These are phyloP conservation scores for Colletotrichum filicis DNA, from an alignment of 2,329 filamentous ascomycete genomes.

Conservation along the genomic window DNA sequence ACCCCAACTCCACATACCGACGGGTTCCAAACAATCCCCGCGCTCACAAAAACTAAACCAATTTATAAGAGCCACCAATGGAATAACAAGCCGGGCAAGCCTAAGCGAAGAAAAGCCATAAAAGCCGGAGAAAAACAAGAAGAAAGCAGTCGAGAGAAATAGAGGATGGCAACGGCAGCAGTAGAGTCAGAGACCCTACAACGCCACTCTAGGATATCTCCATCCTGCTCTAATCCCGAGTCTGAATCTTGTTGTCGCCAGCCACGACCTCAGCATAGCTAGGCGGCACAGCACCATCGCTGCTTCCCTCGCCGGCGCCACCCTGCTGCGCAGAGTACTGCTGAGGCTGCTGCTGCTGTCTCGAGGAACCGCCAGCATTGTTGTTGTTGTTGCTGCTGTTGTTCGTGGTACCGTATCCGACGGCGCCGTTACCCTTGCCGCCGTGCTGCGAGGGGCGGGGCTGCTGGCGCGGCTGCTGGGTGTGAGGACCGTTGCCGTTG, in stretches of 20 bases:
- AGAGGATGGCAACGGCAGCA: neutral
- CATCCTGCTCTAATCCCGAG: slow-evolving; percentile 57
- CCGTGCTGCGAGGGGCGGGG: slow-evolving; percentile 45
- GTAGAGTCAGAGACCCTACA: neutral
- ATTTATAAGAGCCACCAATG: slow-evolving; percentile 4
- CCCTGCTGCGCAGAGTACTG: slow-evolving; percentile 16
- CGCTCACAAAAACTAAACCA: neutral
- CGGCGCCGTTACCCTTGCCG: slow-evolving; percentile 35
- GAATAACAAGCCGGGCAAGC: neutral
- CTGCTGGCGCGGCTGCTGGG: slow-evolving; percentile 44
- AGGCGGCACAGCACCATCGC: slow-evolving; percentile 71
- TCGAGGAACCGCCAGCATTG: slow-evolving; percentile 39
- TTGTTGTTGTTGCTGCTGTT: slow-evolving; percentile 38
- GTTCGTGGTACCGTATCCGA: slow-evolving; percentile 60
- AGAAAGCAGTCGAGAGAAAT: neutral
- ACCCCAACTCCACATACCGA: neutral
- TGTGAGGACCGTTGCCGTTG: slow-evolving; percentile 41
- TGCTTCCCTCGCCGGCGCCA: slow-evolving; percentile 55
- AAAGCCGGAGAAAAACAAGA: neutral
- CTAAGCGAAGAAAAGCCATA: neutral
- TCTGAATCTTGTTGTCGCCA: slow-evolving; percentile 92
- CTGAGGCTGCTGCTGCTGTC: slow-evolving; percentile 36
- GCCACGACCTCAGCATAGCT: slow-evolving; percentile 87
- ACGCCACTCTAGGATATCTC: too few relatives aligned
- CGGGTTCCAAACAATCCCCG: neutral